A percentile compares a stretch with the other conserved stretches of the same genome.
These are phyloP conservation scores for Colletotrichum lentis DNA, from an alignment of 2,329 filamentous ascomycete genomes.

Conservation along the genomic window DNA sequence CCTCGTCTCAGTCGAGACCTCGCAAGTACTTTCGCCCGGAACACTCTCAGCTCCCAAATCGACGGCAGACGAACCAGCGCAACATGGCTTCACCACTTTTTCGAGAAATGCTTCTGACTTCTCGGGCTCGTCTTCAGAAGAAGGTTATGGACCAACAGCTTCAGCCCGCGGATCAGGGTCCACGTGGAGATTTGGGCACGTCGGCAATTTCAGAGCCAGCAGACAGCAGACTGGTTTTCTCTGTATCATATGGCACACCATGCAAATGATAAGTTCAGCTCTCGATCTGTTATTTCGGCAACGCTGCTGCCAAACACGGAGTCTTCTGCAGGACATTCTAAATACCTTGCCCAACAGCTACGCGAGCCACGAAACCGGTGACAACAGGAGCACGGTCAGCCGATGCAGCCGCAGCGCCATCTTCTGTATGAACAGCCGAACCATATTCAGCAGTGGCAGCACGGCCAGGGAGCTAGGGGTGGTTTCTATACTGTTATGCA, in stretches of 20 bases:
- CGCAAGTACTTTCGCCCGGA: background rate
- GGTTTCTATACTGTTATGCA: background rate
- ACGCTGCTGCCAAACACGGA: background rate
- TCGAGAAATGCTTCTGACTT: background rate
- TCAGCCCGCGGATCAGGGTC: background rate
- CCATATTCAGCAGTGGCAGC: background rate
- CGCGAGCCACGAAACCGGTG: background rate
- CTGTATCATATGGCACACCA: background rate
- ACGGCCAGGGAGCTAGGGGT: background rate
- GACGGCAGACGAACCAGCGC: background rate
- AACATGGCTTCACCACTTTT: background rate
- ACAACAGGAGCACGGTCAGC: background rate
- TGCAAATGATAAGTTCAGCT: background rate
- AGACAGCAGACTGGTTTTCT: background rate
- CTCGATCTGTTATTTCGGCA: background rate
- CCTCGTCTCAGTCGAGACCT: background rate
- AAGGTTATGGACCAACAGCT: background rate
- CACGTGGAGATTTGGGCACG: background rate
- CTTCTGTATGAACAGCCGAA: background rate
- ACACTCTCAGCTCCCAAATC: background rate
- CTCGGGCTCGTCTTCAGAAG: background rate
- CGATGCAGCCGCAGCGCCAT: background rate
- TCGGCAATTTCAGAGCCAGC: background rate
- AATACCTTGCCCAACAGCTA: background rate
- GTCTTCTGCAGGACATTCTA: too few relatives aligned